Base-by-base conservation (phyloP, 768 basidiomycete genomes). In the Sarcodon sp. region DNA sequence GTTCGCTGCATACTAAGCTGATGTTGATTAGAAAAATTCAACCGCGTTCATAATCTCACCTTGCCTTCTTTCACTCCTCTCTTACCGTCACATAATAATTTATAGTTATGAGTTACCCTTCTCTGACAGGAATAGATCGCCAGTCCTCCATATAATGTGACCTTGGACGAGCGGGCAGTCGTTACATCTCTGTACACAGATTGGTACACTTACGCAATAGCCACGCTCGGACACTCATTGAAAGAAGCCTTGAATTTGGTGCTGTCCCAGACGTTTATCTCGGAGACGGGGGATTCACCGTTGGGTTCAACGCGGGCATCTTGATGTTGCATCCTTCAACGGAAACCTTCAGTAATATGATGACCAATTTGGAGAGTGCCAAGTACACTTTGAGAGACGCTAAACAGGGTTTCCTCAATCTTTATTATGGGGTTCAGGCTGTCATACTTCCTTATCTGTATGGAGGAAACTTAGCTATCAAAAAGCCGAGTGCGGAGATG, bases 341-440 rank as follows among this genome's bases (percentile, higher is more conserved):
- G 8, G 47, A 47, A 4, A 54, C 63, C 11, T 60, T 61, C 50
- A 50, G 54, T 13, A 54, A 58, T 51, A 58, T 67, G 63, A 53
- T 62, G 7, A 51, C 54, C 12, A 64, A 67, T 55, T 63, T 74
- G 53, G 64, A 62, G 43, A 63, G 63, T 0, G 69, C 71, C 33
- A 55, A 60, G 15, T 72, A 62, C 51, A 59, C 64, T 4, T 53
- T 67, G 7, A 51, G 62, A 32, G 55, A 67, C 44, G 72, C 72
- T 2, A 66, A 68, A 43, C 68, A 71, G 57, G 66, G 69, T 10
- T 75, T 73, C 54, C 53, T 68, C 18, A 68, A 68, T 49, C 48
- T 58, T 18, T 68, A 65, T 52, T 68, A 62, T 44, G 65, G 59
- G 43, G 55, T 58, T 11, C 60, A 65, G 44, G 56, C 49, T 21